Evolutionary conservation across 2,329 filamentous ascomycete species (phyloP), one percentile per base, ranked within the genome.

Genomic region (Coniella lustricola): DNA sequence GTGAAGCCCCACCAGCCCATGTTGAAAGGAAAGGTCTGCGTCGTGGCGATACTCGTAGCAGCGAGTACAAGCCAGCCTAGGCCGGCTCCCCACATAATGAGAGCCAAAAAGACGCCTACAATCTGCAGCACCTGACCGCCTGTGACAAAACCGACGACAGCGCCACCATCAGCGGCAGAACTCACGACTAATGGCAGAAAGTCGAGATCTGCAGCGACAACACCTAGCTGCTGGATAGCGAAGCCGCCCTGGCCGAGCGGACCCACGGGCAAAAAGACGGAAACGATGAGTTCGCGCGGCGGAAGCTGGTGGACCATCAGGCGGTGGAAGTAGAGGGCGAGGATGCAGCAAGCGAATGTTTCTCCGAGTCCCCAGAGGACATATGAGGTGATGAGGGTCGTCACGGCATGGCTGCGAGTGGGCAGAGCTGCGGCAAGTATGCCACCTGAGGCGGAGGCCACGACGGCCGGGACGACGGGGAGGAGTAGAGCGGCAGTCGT

Each of bases 301-400:
- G 83, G 83, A 13, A 87, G 70, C 34, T 81, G 79, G 63, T 87
- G 77, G 3, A 87, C 62, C 3, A 78, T 80, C 9, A 88, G 69
- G 10, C 84, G 79, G 51, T 84, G 79, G 59, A 85, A 85, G 63
- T 87, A 88, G 33, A 87, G 74, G 10, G 78, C 79, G 21, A 87
- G 66, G 17, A 85, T 74, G 36, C 75, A 72, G 62, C 82, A 74
- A 2, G 82, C 77, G 44, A 87, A 70, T 31, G 63, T 63, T 56
- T 67, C 72, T 4, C 81, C 79, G 49, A 80, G 77, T 0, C 83
- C 83, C 81, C 81, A 87, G 55, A 87, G 75, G 14, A 86, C 67
- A 59, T 87, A 88, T 3, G 74, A 81, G 14, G 70, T 70, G n/a
- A 85, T 66, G 18, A 87, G 58, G 0, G 84, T 87, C 33, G 73